phyloP scores from a whole-genome alignment of 2,329 filamentous ascomycete species.

The Didymellaceae sp. region DNA sequence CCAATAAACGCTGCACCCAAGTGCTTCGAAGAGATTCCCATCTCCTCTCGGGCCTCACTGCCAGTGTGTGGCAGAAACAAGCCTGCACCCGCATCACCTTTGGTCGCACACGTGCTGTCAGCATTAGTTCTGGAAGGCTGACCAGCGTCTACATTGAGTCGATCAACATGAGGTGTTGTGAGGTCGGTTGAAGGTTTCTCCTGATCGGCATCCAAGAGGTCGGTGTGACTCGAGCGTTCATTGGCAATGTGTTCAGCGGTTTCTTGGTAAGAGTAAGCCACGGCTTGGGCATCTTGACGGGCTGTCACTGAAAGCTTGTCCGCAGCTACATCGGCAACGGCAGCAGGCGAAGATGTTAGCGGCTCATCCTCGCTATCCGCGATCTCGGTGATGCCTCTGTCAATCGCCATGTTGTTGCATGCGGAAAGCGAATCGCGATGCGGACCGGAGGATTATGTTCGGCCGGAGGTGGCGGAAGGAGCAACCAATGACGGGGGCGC shows the following conservation, averaged over 20 bases:
- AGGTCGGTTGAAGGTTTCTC: conserved; percentile 18
- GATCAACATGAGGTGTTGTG: conserved; percentile 12
- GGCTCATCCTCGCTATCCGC: conserved; percentile 45
- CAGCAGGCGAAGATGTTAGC: conserved; percentile 37
- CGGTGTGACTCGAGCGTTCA: conserved; percentile 8
- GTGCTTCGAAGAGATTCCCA: too few species aligned
- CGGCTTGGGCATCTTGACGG: conserved; percentile 31
- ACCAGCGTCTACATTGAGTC: too few species aligned
- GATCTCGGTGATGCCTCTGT: conserved; percentile 30
- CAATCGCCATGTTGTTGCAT: conserved; percentile 33
- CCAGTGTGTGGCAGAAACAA: neutral
- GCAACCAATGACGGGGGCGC: conserved; percentile 27
- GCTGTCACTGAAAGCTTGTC: conserved; percentile 33
- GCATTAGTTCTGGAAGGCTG: conserved; percentile 2
- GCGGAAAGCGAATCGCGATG: conserved; percentile 1
- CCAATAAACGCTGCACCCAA: too few species aligned
- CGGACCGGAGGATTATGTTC: conserved; percentile 2
- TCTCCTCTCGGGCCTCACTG: neutral
- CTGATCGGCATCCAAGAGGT: conserved; percentile 22
- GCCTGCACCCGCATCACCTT: neutral
- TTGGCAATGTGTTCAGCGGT: conserved; percentile 16
- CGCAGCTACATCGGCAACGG: conserved; percentile 16
- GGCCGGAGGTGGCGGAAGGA: conserved; percentile 14
- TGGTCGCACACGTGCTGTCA: neutral
- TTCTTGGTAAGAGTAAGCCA: conserved; percentile 26